Evolutionary conservation across 768 basidiomycete species (phyloP).

Genomic region (Kwoniella dendrophila): DNA sequence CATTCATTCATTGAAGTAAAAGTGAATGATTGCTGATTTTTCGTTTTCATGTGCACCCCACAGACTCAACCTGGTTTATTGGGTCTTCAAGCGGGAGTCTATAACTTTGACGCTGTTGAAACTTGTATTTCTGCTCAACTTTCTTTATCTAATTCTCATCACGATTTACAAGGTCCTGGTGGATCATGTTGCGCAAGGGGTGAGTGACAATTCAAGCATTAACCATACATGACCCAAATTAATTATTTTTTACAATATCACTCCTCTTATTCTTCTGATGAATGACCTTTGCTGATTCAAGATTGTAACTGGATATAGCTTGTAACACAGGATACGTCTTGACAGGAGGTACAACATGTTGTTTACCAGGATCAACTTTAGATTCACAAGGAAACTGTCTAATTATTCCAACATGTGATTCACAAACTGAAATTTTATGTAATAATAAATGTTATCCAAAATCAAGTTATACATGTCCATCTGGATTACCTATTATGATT

Average conservation of each 20-base stretch:
- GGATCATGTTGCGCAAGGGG: constrained; percentile 31
- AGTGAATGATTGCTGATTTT: not conserved
- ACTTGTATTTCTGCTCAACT: constrained; percentile 18
- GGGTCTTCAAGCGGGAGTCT: constrained; percentile 19
- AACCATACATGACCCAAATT: too few relatives aligned
- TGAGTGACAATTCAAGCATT: constrained; percentile 17
- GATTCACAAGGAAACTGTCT: constrained; percentile 20
- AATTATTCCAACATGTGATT: constrained; percentile 12
- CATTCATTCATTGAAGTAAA: not conserved
- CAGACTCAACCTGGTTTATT: constrained; percentile 24
- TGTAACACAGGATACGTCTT: constrained; percentile 28
- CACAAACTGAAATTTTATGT: constrained; percentile 30
- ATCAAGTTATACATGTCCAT: constrained; percentile 26
- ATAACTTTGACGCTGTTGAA: constrained; percentile 22
- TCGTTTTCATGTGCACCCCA: too few relatives aligned
- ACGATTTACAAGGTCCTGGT: constrained; percentile 14
- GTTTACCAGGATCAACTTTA: constrained; percentile 11
- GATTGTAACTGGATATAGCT: not conserved
- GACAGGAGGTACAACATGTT: constrained; percentile 10
- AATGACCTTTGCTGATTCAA: too few relatives aligned
- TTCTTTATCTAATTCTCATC: constrained; percentile 18
- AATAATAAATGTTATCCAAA: constrained; percentile 23
- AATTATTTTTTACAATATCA: too few relatives aligned
- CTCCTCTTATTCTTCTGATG: too few relatives aligned
- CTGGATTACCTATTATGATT: constrained; percentile 19